Percentiles rank a stretch among this genome's conserved stretches.
These are phyloP conservation scores for Malassezia yamatoensis DNA, from an alignment of 1,284 basidiomycete species.

Conservation along the genomic window DNA sequence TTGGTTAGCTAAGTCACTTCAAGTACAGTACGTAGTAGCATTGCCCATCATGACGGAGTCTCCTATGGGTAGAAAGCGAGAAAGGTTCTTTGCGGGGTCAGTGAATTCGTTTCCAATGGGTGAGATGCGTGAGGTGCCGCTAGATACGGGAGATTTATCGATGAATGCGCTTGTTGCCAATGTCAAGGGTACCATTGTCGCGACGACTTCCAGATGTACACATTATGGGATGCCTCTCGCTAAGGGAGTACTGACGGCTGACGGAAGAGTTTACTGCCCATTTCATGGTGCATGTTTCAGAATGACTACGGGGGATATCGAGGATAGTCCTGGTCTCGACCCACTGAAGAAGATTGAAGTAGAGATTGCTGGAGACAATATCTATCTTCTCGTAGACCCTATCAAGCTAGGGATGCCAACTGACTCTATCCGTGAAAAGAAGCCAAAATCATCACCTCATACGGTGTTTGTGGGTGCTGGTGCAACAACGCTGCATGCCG, in stretches of 20 bases:
- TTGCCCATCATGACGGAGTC: too few species aligned
- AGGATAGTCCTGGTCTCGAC: constrained; percentile 80
- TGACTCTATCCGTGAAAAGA: constrained; percentile 31
- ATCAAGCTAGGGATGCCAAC: constrained; percentile 54
- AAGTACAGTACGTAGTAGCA: too few species aligned
- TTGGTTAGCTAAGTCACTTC: too few species aligned
- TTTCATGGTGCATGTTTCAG: constrained; percentile 94
- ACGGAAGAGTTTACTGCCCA: constrained; percentile 68
- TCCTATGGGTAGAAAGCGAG: neutral
- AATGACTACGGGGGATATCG: constrained; percentile 54
- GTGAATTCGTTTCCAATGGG: constrained; percentile 25
- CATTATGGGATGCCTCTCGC: constrained; percentile 73
- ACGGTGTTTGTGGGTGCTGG: constrained; percentile 80
- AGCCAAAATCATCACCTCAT: constrained; percentile 49
- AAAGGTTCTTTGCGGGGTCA: constrained; percentile 4
- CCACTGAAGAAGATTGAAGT: constrained; percentile 71
- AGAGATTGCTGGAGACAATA: constrained; percentile 60
- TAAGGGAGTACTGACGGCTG: constrained; percentile 69
- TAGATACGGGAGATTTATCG: constrained; percentile 58
- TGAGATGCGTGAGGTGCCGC: constrained; percentile 61
- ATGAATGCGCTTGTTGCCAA: constrained; percentile 58
- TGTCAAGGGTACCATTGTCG: constrained; percentile 58
- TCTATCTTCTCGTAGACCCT: constrained; percentile 67
- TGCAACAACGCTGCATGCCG: constrained; percentile 64
- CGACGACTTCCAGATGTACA: constrained; percentile 76